phyloP scores from a whole-genome alignment of 495 filamentous ascomycete genomes.

The Aspergillus kassunensis region DNA sequence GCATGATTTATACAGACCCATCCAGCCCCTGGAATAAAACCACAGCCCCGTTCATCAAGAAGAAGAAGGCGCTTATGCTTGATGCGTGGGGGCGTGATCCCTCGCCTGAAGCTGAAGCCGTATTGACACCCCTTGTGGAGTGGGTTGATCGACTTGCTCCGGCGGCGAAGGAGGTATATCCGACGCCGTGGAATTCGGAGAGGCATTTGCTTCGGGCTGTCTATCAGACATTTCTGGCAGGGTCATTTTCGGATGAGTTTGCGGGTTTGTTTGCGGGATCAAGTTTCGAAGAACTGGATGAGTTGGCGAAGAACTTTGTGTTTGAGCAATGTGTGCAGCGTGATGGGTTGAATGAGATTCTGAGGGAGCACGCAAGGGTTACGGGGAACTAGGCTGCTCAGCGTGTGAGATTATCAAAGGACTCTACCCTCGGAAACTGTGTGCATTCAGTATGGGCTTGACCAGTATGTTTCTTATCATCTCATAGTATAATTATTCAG shows the following conservation, averaged over 20 bases:
- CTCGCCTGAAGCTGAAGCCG: slow-evolving; percentile 30
- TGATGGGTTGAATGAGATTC: slow-evolving; percentile 52
- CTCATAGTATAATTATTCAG: no score
- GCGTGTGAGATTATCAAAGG: no score
- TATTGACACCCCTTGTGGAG: slow-evolving; percentile 35
- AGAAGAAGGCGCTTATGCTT: slow-evolving; percentile 49
- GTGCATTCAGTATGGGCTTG: no score
- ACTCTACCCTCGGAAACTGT: no score
- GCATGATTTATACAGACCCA: slow-evolving; percentile 53
- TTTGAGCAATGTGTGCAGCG: slow-evolving; percentile 55
- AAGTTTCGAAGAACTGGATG: slow-evolving; percentile 50
- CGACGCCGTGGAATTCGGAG: slow-evolving; percentile 54
- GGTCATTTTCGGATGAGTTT: slow-evolving; percentile 53
- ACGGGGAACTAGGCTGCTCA: neutral
- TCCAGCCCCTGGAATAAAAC: slow-evolving; percentile 47
- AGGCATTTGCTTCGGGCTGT: slow-evolving; percentile 50
- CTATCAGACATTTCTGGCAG: slow-evolving; percentile 49
- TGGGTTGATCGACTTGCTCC: slow-evolving; percentile 41
- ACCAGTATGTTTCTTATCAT: no score
- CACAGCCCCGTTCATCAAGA: slow-evolving; percentile 49
- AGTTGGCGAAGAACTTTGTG: slow-evolving; percentile 51
- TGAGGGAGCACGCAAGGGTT: slow-evolving; percentile 28
- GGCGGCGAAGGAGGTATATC: slow-evolving; percentile 46
- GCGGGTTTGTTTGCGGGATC: slow-evolving; percentile 55
- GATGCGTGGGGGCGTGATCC: slow-evolving; percentile 54